These are phyloP conservation scores for Aspergillus baeticus DNA, from an alignment of 495 filamentous ascomycete species.

Conservation along the genomic window DNA sequence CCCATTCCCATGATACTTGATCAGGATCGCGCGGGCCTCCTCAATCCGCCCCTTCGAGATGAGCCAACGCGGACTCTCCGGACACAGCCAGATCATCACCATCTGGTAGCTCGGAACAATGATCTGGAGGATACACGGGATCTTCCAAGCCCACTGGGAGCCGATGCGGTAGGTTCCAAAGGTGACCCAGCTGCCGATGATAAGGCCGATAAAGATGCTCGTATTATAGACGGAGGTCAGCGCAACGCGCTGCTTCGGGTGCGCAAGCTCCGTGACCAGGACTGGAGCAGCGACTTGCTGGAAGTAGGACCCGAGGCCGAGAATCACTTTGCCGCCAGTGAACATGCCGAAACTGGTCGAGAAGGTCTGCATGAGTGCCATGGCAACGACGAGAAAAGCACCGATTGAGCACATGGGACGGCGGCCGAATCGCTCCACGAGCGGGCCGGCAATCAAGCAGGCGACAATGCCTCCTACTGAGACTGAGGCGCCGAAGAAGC, in stretches of 20 bases:
- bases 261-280: neutral
- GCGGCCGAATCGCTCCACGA: no score
- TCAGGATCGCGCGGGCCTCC: neutral
- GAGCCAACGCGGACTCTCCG: neutral
- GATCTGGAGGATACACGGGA: constrained; percentile 51
- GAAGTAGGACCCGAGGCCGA: neutral
- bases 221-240: neutral
- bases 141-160: constrained; percentile 48
- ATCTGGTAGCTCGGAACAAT: constrained; percentile 44
- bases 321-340: neutral
- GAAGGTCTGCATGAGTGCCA: no score
- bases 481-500: no score
- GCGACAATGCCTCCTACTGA: no score
- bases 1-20: neutral
- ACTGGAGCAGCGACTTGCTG: neutral
- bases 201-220: constrained; percentile 49
- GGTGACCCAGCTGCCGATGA: constrained; percentile 56
- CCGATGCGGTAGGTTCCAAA: constrained; percentile 53
- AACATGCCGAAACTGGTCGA: neutral
- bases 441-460: no score
- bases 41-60: neutral
- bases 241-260: neutral
- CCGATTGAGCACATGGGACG: no score
- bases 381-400: no score
- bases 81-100: constrained; percentile 40